Percentiles rank a stretch among this genome's conserved stretches.
These are phyloP conservation scores for Nitzschia putrida DNA, from an alignment of 108 stramenopile species.

Conservation along the genomic window DNA sequence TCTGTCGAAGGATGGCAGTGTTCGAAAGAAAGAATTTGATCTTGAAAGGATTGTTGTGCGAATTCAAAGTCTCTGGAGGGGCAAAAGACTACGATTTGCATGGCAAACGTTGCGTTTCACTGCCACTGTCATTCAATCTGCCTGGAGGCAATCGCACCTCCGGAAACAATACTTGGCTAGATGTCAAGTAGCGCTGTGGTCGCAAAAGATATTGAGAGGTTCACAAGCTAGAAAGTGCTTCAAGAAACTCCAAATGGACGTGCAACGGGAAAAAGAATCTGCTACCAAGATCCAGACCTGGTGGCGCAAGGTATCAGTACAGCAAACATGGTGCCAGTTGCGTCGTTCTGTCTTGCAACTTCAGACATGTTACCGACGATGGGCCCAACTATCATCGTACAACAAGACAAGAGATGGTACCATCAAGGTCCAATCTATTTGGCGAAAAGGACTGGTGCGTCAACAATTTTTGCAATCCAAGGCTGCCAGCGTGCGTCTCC, in stretches of 20 bases:
- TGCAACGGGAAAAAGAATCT: too few species aligned
- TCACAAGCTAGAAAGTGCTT: background rate
- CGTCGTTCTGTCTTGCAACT: too few species aligned
- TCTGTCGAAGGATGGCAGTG: too few species aligned
- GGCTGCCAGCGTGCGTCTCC: conserved; percentile 15
- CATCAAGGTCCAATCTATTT: conserved; percentile 16
- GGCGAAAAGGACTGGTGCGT: background rate
- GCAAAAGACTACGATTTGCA: background rate
- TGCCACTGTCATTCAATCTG: background rate
- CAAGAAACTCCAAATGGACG: too few species aligned
- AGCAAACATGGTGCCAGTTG: too few species aligned
- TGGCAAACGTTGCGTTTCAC: background rate
- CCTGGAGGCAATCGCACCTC: background rate
- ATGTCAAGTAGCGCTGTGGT: background rate
- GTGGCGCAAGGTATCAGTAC: too few species aligned
- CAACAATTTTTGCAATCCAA: conserved; percentile 4
- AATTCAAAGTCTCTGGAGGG: conserved; percentile 29
- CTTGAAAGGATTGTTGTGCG: conserved; percentile 4
- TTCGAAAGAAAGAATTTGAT: too few species aligned
- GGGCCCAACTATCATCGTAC: too few species aligned
- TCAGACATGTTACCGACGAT: too few species aligned
- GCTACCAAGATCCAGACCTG: too few species aligned
- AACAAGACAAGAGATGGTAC: background rate
- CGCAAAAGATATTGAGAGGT: background rate
- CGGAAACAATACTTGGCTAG: background rate